Evolutionary conservation across 306 rosid species (phyloP).

Genomic region (Pyrus communis): DNA sequence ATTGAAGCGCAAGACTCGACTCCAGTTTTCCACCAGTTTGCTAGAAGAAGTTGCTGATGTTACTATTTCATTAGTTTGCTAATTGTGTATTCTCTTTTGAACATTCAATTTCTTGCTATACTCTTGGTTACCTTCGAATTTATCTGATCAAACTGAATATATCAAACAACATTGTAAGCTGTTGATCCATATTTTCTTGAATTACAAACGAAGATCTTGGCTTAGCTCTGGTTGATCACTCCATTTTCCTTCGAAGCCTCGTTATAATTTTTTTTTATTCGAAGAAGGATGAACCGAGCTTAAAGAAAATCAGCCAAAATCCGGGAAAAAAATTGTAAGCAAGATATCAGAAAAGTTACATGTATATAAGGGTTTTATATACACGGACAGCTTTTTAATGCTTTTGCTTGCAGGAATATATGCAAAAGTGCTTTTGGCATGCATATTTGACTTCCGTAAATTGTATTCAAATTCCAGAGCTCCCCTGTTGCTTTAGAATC

Average conservation of each 20-base stretch:
- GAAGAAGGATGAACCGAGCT: not conserved
- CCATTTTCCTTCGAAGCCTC: not conserved
- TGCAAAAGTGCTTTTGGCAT: not conserved
- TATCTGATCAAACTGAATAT: not conserved
- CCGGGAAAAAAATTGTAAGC: not conserved
- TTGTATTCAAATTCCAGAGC: not conserved
- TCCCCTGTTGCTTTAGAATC: not conserved
- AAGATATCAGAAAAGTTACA: not conserved
- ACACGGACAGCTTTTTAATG: not conserved
- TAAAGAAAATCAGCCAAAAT: not conserved
- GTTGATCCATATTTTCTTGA: not conserved
- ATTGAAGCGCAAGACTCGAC: not conserved
- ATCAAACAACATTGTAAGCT: not conserved
- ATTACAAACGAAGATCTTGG: not conserved
- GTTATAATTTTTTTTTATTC: no score
- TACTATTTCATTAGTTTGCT: not conserved
- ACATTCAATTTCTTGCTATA: not conserved
- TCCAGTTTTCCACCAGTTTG: not conserved
- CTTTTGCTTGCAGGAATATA: not conserved
- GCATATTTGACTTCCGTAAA: not conserved
- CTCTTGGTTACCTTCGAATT: not conserved
- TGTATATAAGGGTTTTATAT: not conserved
- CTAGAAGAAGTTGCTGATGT: not conserved
- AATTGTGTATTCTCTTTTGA: not conserved
- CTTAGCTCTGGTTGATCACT: not conserved